These are phyloP conservation scores for Ascochyta fabae DNA, from an alignment of 2,329 filamentous ascomycete genomes.

Conservation along the genomic window DNA sequence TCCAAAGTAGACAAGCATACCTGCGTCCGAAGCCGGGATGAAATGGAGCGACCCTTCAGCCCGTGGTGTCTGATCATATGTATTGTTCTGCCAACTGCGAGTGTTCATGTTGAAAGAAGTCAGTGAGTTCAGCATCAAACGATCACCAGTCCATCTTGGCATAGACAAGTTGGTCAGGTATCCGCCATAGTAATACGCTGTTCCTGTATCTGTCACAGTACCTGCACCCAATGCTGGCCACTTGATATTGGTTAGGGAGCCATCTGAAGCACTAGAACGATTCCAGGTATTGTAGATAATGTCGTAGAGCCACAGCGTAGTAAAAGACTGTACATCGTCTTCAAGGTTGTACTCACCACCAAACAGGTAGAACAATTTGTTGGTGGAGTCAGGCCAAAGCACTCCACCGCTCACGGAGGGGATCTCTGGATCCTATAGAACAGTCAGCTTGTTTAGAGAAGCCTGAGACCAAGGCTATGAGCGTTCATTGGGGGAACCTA, in stretches of 20 bases:
- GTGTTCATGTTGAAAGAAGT: slow-evolving; percentile 59
- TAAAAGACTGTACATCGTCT: slow-evolving; percentile 45
- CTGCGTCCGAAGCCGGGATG: slow-evolving; percentile 63
- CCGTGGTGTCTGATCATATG: slow-evolving; percentile 56
- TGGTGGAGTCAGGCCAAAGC: slow-evolving; percentile 64
- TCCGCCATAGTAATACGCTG: slow-evolving; percentile 65
- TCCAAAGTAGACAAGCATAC: slow-evolving; percentile 66
- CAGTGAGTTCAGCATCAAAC: slow-evolving; percentile 54
- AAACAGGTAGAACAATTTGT: slow-evolving; percentile 67
- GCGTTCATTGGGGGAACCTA: not conserved
- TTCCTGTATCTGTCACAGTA: slow-evolving; percentile 20
- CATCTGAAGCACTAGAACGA: slow-evolving; percentile 46
- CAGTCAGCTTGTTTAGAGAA: not conserved
- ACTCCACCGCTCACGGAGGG: slow-evolving; percentile 55
- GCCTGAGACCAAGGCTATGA: not conserved
- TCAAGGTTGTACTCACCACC: slow-evolving; percentile 59
- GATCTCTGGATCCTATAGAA: slow-evolving; percentile 56
- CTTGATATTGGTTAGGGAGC: slow-evolving; percentile 15
- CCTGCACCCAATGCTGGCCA: slow-evolving; percentile 27
- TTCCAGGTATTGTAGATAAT: slow-evolving; percentile 61
- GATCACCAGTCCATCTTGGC: slow-evolving; percentile 21
- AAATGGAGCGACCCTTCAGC: slow-evolving; percentile 66
- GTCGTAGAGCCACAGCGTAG: slow-evolving; percentile 61
- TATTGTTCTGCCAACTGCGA: slow-evolving; percentile 58
- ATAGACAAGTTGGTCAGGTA: slow-evolving; percentile 62